These are phyloP conservation scores for Malassezia dermatis DNA, from an alignment of 1,284 basidiomycete species.

Conservation along the genomic window DNA sequence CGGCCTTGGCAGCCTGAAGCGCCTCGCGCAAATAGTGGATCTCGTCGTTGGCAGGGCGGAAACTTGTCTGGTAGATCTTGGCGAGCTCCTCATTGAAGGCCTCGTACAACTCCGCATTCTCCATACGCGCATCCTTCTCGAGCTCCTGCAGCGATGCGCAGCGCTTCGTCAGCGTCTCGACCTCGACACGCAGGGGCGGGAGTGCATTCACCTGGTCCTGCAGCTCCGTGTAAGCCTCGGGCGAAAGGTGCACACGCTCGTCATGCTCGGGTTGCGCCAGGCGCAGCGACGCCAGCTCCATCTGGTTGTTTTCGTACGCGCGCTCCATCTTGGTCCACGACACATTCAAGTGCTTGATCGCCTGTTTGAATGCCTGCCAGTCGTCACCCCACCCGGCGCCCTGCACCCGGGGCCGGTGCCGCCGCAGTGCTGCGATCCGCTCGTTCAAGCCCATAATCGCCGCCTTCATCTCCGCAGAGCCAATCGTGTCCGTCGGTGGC, in stretches of 20 bases:
- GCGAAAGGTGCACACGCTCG: conserved; percentile 1
- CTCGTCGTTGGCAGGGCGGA: conserved; percentile 31
- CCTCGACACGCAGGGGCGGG: conserved; percentile 15
- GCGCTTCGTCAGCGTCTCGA: conserved; percentile 28
- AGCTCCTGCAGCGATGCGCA: conserved; percentile 34
- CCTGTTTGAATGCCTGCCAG: conserved; percentile 14
- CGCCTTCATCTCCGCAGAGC: not conserved
- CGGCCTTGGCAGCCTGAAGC: conserved; percentile 25
- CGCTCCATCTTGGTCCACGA: conserved; percentile 15
- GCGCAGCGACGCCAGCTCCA: conserved; percentile 13
- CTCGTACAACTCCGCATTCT: conserved; percentile 45
- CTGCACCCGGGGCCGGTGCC: not conserved
- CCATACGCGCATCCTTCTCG: conserved; percentile 38
- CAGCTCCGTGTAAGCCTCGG: conserved; percentile 4
- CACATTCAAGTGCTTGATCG: conserved; percentile 10
- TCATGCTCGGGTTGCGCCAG: conserved; percentile 12
- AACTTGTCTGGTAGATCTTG: conserved; percentile 37
- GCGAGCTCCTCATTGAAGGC: conserved; percentile 47
- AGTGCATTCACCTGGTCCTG: conserved; percentile 15
- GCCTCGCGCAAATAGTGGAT: conserved; percentile 24
- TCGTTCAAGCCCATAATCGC: conserved; percentile 9
- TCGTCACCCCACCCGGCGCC: conserved; percentile 1
- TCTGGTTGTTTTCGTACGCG: conserved; percentile 17
- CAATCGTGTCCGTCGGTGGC: not conserved
- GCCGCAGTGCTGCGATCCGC: conserved; percentile 3